A percentile compares a stretch with the other conserved stretches of the same genome.
Conservation (phyloP, 768 basidiomycete genomes). For the Psilocybe tampanensis region DNA sequence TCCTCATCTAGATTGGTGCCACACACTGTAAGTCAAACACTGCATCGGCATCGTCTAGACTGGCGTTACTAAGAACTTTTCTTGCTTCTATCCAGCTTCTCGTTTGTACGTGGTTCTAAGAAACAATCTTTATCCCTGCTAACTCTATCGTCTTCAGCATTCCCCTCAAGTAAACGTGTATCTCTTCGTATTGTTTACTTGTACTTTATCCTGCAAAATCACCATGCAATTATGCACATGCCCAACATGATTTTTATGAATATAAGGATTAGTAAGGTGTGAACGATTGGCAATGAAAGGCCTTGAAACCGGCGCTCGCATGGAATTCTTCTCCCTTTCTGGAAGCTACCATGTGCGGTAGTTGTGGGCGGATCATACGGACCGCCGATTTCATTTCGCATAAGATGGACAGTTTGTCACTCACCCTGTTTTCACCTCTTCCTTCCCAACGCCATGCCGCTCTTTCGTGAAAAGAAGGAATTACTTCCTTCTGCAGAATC, state of each 20-base stretch:
- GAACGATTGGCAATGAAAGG: too few species aligned
- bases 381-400: neutral
- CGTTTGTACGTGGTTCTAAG: constrained; percentile 61
- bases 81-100: constrained; percentile 50
- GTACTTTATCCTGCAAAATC: constrained; percentile 25
- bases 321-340: neutral
- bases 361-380: constrained; percentile 6
- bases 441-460: constrained; percentile 1
- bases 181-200: constrained; percentile 16
- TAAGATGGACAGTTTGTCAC: neutral
- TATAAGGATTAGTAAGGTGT: neutral
- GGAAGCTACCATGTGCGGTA: neutral
- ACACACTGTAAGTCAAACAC: constrained; percentile 70
- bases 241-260: constrained; percentile 7
- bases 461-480: constrained; percentile 35
- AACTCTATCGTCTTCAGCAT: constrained; percentile 50
- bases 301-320: neutral
- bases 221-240: constrained; percentile 30
- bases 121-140: constrained; percentile 16
- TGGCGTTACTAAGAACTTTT: constrained; percentile 11
- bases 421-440: neutral
- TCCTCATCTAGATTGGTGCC: constrained; percentile 70
- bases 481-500: constrained; percentile 33
- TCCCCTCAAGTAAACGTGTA: constrained; percentile 85
- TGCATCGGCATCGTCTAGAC: constrained; percentile 15